Base-by-base conservation (phyloP, 1,284 basidiomycete genomes). In the Bjerkandera adusta region DNA sequence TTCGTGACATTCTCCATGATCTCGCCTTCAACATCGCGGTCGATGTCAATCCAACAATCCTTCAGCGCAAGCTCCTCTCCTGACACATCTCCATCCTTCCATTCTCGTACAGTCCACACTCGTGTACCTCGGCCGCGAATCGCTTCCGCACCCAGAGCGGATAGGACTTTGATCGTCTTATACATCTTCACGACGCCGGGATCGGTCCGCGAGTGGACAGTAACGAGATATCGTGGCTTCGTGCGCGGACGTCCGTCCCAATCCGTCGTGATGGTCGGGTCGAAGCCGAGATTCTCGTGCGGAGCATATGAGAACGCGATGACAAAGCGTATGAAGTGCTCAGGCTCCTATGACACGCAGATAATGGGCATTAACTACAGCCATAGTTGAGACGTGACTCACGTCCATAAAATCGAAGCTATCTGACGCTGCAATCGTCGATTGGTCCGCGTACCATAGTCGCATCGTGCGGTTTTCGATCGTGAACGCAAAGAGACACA, bases 191-290 rank as follows among this genome's bases (percentile, higher is more conserved):
- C n/a, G n/a, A n/a, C n/a, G n/a, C n/a, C n/a, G n/a, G n/a, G n/a
- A n/a, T n/a, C n/a, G n/a, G n/a, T n/a, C n/a, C n/a, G n/a, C n/a
- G n/a, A n/a, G n/a, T n/a, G n/a, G n/a, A n/a, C n/a, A n/a, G n/a
- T n/a, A n/a, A n/a, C n/a, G n/a, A n/a, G n/a, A n/a, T n/a, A n/a
- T n/a, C n/a, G n/a, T n/a, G n/a, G n/a, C n/a, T n/a, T n/a, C n/a
- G n/a, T n/a, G n/a, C n/a, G n/a, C n/a, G n/a, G n/a, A n/a, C n/a
- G n/a, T n/a, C n/a, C n/a, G n/a, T n/a, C n/a, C n/a, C n/a, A n/a
- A n/a, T n/a, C n/a, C n/a, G n/a, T n/a, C n/a, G n/a, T n/a, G n/a
- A 48, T 48, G 18, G 46, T 48, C 10, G 46, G 46, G 18, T 48
- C 46, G 37, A 16, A 43, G 15, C 46, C 46, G 15, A 48, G 34